Evolutionary conservation across 495 filamentous ascomycete genomes (phyloP).

Genomic region (Trichoderma virens): DNA sequence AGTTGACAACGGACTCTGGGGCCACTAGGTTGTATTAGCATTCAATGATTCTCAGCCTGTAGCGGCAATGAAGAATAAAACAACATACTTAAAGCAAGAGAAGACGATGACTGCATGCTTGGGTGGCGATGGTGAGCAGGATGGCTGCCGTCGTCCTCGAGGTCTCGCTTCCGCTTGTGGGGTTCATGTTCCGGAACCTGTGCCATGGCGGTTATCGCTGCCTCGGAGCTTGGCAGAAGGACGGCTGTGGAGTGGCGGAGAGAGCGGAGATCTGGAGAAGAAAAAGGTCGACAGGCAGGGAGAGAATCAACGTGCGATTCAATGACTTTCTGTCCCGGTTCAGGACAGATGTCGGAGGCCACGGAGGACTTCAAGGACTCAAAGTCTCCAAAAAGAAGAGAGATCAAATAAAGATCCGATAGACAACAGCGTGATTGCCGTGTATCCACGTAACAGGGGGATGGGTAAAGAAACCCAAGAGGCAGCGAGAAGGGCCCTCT

Average conservation of each 20-base stretch:
- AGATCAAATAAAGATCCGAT: too few species aligned
- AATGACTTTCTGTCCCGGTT: too few species aligned
- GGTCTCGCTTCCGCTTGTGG: slow-evolving; percentile 36
- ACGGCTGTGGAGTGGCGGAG: background rate
- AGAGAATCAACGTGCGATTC: too few species aligned
- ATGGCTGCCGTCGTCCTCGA: slow-evolving; percentile 31
- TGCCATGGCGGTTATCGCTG: slow-evolving; percentile 18
- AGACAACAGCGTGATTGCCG: too few species aligned
- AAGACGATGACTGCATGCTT: background rate
- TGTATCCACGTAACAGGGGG: too few species aligned
- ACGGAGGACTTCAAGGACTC: background rate
- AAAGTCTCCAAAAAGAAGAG: too few species aligned
- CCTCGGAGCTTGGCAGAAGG: background rate
- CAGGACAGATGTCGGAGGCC: too few species aligned
- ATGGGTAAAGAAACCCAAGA: too few species aligned
- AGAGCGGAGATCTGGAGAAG: background rate
- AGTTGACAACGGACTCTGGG: slow-evolving; percentile 67
- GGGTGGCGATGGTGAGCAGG: slow-evolving; percentile 17
- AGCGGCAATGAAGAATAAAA: too few species aligned
- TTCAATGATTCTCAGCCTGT: background rate
- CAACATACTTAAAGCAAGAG: background rate
- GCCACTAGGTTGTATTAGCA: slow-evolving; percentile 18
- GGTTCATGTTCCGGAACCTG: slow-evolving; percentile 25
- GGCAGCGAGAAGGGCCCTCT: too few species aligned
- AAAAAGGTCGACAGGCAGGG: too few species aligned